phyloP scores from a whole-genome alignment of 1,139 yeast species.

The Candida sp. region DNA sequence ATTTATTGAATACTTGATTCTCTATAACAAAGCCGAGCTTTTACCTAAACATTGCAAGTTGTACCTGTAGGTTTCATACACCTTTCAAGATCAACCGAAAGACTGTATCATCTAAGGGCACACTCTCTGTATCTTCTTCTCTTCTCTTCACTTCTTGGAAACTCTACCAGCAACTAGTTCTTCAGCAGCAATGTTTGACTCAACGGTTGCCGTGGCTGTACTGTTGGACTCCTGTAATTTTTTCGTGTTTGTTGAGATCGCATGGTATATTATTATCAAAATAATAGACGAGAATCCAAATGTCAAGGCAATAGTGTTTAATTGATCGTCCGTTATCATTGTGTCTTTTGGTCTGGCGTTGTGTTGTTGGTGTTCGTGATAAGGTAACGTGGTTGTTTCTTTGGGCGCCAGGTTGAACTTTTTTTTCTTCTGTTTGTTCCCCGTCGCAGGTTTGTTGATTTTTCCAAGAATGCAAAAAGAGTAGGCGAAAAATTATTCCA shows the following conservation, averaged over 20 bases:
- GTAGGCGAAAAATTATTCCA: too few species aligned
- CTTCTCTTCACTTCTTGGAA: background rate
- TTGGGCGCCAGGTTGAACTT: background rate
- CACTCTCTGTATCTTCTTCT: background rate
- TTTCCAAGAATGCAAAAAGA: too few species aligned
- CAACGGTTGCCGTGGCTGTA: background rate
- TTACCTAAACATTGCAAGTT: too few species aligned
- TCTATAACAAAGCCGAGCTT: too few species aligned
- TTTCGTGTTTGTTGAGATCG: slow-evolving; percentile 48
- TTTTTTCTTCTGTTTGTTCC: too few species aligned
- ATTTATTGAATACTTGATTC: too few species aligned
- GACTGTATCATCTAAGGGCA: too few species aligned
- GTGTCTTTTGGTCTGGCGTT: background rate
- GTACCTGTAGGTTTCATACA: too few species aligned
- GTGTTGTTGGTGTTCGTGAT: background rate
- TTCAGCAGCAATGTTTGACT: background rate
- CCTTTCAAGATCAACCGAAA: too few species aligned
- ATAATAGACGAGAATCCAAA: slow-evolving; percentile 78
- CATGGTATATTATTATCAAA: slow-evolving; percentile 73
- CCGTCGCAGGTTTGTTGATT: too few species aligned
- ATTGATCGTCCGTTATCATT: slow-evolving; percentile 85
- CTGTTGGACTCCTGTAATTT: slow-evolving; percentile 12
- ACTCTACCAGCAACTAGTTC: background rate
- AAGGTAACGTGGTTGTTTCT: background rate
- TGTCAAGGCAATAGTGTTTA: slow-evolving; percentile 73